Evolutionary conservation across 73 alveolate genomes (phyloP).

Genomic region (Symbiodinium pilosum): DNA sequence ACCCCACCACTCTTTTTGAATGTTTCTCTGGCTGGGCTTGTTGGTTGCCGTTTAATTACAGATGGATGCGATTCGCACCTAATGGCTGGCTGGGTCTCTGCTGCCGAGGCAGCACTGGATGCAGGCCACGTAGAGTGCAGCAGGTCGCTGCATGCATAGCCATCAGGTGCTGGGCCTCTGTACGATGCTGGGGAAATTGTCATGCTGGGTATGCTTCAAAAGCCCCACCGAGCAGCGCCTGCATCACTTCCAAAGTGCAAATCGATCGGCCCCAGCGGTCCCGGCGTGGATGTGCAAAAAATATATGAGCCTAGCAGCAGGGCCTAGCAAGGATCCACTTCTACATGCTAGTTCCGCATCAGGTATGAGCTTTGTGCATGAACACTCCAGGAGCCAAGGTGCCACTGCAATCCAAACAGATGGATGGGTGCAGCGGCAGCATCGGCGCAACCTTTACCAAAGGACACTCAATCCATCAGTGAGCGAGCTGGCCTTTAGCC

Average conservation of each 20-base stretch:
- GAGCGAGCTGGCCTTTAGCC: not conserved
- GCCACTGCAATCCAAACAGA: slow-evolving; percentile 71
- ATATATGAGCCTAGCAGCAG: slow-evolving; percentile 27
- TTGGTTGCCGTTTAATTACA: too few relatives aligned
- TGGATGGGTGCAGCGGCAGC: slow-evolving; percentile 48
- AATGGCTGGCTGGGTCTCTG: slow-evolving; percentile 9
- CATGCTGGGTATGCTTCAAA: not conserved
- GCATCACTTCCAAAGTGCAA: slow-evolving; percentile 23
- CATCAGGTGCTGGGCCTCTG: not conserved
- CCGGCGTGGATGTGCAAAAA: slow-evolving; percentile 62
- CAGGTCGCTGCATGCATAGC: slow-evolving; percentile 43
- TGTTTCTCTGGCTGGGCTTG: too few relatives aligned
- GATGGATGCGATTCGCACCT: too few relatives aligned
- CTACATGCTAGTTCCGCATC: not conserved
- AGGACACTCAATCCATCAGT: too few relatives aligned
- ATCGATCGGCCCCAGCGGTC: slow-evolving; percentile 50
- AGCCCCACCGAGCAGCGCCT: not conserved
- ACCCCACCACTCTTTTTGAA: too few relatives aligned
- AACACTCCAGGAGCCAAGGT: not conserved
- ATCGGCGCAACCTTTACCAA: slow-evolving; percentile 41
- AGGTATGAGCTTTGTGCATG: not conserved
- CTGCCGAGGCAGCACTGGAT: slow-evolving; percentile 3
- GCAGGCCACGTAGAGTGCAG: slow-evolving; percentile 52
- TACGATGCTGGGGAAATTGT: not conserved
- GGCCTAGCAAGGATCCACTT: not conserved